phyloP scores from a whole-genome alignment of 208 protist species.

The Wallacemonas rigidus region DNA sequence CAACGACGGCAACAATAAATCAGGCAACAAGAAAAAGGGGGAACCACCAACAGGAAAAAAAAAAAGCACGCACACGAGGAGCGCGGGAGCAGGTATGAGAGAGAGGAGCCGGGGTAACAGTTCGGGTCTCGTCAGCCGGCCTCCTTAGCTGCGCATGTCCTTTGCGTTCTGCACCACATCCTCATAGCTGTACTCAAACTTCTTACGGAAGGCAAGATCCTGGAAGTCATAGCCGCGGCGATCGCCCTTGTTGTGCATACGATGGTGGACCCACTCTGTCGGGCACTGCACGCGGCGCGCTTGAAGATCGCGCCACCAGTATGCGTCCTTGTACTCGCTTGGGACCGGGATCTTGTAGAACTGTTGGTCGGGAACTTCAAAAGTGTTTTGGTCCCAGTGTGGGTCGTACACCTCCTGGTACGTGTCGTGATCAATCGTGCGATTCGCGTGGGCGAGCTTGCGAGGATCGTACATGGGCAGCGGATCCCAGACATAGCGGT shows the following conservation, averaged over 20 bases:
- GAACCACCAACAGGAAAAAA: not conserved
- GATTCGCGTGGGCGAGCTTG: slow-evolving; percentile 81
- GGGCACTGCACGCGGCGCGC: slow-evolving; percentile 89
- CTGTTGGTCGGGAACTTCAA: slow-evolving; percentile 85
- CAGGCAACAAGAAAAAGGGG: too few relatives aligned
- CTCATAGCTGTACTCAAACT: slow-evolving; percentile 86
- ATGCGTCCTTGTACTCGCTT: slow-evolving; percentile 89
- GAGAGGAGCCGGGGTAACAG: too few relatives aligned
- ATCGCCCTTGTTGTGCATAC: slow-evolving; percentile 83
- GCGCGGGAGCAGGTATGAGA: too few relatives aligned
- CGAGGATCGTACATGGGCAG: slow-evolving; percentile 91
- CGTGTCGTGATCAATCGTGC: slow-evolving; percentile 78
- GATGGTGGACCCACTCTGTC: slow-evolving; percentile 82
- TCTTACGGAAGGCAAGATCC: slow-evolving; percentile 85
- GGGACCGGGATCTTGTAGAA: slow-evolving; percentile 83
- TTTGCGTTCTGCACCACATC: slow-evolving; percentile 84
- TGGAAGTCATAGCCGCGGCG: slow-evolving; percentile 85
- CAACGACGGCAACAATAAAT: too few relatives aligned
- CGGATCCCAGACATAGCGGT: slow-evolving; percentile 89
- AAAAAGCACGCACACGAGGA: not conserved
- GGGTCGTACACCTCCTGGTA: slow-evolving; percentile 84
- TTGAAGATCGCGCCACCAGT: slow-evolving; percentile 92
- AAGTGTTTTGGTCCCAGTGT: slow-evolving; percentile 66
- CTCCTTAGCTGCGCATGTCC: slow-evolving; percentile 74
- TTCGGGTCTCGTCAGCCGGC: too few relatives aligned